These are phyloP conservation scores for Triticum urartu DNA, from an alignment of 176 grass and related monocot genomes.

Conservation along the genomic window DNA sequence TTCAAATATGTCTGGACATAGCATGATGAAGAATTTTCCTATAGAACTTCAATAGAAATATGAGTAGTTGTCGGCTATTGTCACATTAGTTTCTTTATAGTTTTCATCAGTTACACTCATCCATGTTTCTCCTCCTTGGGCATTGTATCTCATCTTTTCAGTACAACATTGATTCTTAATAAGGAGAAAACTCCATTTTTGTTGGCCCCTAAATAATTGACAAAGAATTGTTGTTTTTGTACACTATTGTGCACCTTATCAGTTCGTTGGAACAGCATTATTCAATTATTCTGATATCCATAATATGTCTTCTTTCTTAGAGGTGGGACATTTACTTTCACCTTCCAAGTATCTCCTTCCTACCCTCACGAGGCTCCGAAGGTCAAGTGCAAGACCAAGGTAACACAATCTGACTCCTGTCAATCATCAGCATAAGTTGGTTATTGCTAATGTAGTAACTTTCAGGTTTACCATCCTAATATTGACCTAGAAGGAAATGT, in stretches of 20 bases:
- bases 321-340: conserved; percentile 61
- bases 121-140: not conserved
- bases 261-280: not conserved
- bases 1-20: not conserved
- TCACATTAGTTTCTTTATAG: not conserved
- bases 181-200: not conserved
- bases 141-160: not conserved
- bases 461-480: conserved; percentile 81
- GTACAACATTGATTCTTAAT: not conserved
- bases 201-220: not conserved
- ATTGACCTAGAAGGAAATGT: conserved; percentile 85
- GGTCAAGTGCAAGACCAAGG: conserved; percentile 84
- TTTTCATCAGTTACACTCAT: not conserved
- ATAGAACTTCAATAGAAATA: not conserved
- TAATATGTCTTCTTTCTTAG: conserved; percentile 23
- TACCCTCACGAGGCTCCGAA: conserved; percentile 75
- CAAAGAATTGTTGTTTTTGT: not conserved
- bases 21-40: not conserved
- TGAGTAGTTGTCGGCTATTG: not conserved
- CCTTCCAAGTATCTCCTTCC: conserved; percentile 64
- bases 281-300: not conserved
- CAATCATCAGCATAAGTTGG: not conserved
- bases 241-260: not conserved
- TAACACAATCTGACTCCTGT: conserved; percentile 2
- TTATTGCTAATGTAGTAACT: conserved; percentile 11